phyloP scores from a whole-genome alignment of 2,329 filamentous ascomycete species.

The Seiridium cupressi region DNA sequence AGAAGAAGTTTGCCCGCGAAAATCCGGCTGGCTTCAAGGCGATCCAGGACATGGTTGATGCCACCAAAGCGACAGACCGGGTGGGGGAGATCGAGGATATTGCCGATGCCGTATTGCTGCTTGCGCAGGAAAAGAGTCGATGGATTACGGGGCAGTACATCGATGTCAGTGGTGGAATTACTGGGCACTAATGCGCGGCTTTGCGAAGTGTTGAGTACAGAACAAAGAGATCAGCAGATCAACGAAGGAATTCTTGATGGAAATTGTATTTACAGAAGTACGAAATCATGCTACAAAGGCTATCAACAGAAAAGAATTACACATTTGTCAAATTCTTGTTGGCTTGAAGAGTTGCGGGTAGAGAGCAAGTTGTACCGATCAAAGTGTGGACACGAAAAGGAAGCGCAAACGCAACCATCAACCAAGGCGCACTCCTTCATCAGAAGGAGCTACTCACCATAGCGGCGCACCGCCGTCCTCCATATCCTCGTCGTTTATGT shows the following conservation, averaged over 20 bases:
- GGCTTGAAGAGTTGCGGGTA: too few species aligned
- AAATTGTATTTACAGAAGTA: not conserved
- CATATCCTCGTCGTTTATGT: not conserved
- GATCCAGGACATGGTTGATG: conserved; percentile 1
- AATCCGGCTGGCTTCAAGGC: conserved; percentile 9
- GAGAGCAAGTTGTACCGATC: too few species aligned
- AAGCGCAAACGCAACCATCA: too few species aligned
- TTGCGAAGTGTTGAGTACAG: not conserved
- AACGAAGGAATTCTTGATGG: not conserved
- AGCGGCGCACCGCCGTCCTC: not conserved
- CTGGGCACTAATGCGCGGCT: not conserved
- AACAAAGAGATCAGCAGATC: not conserved
- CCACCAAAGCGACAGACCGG: conserved; percentile 11
- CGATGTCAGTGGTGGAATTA: conserved; percentile 6
- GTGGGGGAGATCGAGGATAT: conserved; percentile 17
- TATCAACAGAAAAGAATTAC: not conserved
- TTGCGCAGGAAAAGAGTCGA: conserved; percentile 17
- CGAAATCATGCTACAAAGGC: not conserved
- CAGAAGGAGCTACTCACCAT: not conserved
- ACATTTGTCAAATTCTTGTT: too few species aligned
- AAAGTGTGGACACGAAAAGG: too few species aligned
- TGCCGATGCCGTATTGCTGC: conserved; percentile 16
- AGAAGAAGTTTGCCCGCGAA: conserved; percentile 4
- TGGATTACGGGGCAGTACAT: conserved; percentile 21
- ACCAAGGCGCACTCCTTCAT: too few species aligned